Percentiles rank a stretch among this genome's conserved stretches.
phyloP scores from a whole-genome alignment of 208 protist genomes.

The Willaertia magna region DNA sequence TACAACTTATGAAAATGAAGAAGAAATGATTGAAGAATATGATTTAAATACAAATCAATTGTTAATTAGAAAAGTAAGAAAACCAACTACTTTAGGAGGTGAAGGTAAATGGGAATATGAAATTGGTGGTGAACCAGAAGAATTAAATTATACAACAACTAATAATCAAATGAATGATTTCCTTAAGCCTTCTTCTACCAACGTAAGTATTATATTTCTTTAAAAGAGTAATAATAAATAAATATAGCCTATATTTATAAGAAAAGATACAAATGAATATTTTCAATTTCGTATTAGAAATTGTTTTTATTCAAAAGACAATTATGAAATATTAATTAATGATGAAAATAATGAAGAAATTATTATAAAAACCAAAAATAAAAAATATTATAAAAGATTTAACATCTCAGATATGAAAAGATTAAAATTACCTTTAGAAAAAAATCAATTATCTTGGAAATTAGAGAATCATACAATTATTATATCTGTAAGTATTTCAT shows the following conservation, averaged over 20 bases:
- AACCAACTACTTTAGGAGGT: constrained; percentile 51
- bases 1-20: constrained; percentile 62
- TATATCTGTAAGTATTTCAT: constrained; percentile 36
- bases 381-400: constrained; percentile 82
- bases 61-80: constrained; percentile 61
- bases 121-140: constrained; percentile 51
- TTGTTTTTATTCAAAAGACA: constrained; percentile 57
- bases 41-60: constrained; percentile 76
- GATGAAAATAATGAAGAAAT: constrained; percentile 39
- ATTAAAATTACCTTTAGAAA: constrained; percentile 24
- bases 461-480: constrained; percentile 76
- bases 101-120: constrained; percentile 63
- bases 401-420: constrained; percentile 61
- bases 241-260: constrained; percentile 51
- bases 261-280: constrained; percentile 56
- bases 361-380: constrained; percentile 81
- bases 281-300: constrained; percentile 77
- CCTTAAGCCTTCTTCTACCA: constrained; percentile 48
- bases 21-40: constrained; percentile 77
- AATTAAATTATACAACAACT: constrained; percentile 48
- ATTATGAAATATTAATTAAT: constrained; percentile 65
- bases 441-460: constrained; percentile 46
- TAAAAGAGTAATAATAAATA: background rate
- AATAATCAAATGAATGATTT: constrained; percentile 35
- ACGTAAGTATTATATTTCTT: constrained; percentile 16